Percentiles rank a stretch among this genome's conserved stretches.
Evolutionary conservation across 805 yeast genomes (phyloP).

Genomic region (Metschnikowia orientalis): DNA sequence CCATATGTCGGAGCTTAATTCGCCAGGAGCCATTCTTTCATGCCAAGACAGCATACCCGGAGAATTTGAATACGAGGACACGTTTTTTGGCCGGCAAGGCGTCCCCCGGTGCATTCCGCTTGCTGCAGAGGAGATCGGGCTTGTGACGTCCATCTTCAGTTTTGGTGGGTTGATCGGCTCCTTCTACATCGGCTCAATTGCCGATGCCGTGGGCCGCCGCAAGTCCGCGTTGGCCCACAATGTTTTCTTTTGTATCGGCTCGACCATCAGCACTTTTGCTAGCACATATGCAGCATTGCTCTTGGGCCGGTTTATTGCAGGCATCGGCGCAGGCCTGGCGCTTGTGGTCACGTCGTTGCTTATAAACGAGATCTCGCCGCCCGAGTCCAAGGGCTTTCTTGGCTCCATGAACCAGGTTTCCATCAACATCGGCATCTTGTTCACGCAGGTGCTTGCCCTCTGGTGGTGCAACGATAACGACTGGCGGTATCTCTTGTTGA

Average conservation of each 20-base stretch:
- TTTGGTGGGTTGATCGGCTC: conserved; percentile 84
- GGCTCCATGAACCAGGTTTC: conserved; percentile 90
- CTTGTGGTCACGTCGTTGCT: conserved; percentile 82
- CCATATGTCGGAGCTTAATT: conserved; percentile 92
- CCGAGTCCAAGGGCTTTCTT: conserved; percentile 61
- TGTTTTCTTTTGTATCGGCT: conserved; percentile 54
- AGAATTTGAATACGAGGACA: conserved; percentile 25
- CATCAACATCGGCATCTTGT: conserved; percentile 77
- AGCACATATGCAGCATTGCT: conserved; percentile 41
- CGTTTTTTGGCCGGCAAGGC: conserved; percentile 40
- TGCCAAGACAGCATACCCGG: conserved; percentile 43
- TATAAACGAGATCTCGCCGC: conserved; percentile 77
- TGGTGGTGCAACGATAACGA: conserved; percentile 55
- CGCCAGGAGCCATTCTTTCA: conserved; percentile 70
- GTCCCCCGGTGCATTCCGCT: conserved; percentile 53
- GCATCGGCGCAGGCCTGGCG: conserved; percentile 83
- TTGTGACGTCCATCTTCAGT: conserved; percentile 73
- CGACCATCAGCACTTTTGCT: conserved; percentile 53
- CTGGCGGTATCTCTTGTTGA: conserved; percentile 72
- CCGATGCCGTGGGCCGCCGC: conserved; percentile 65
- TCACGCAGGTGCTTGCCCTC: conserved; percentile 74
- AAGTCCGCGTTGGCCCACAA: conserved; percentile 49
- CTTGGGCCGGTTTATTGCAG: conserved; percentile 72
- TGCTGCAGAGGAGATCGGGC: conserved; percentile 56
- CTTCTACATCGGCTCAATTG: conserved; percentile 56